Percentiles rank a stretch among this genome's conserved stretches.
phyloP scores from a whole-genome alignment of 2,329 filamentous ascomycete species.

The Phyllosticta paracitricarpa region DNA sequence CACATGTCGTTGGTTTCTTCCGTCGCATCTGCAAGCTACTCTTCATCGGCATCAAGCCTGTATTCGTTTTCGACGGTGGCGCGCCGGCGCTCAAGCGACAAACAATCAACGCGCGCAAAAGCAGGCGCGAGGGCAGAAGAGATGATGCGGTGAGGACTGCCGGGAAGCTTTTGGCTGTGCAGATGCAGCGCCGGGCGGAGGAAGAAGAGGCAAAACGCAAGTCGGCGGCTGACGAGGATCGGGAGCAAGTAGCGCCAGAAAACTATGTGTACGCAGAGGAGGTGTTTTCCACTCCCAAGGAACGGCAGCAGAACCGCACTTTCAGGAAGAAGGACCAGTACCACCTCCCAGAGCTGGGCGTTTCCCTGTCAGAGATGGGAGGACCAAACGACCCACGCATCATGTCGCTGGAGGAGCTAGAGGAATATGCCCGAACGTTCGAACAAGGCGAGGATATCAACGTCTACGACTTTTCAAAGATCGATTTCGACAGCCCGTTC shows the following conservation, averaged over 20 bases:
- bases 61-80: conserved; percentile 97
- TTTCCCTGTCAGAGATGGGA: conserved; percentile 74
- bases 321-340: conserved; percentile 94
- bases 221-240: conserved; percentile 32
- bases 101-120: conserved; percentile 72
- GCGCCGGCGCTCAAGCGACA: conserved; percentile 84
- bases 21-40: conserved; percentile 94
- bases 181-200: conserved; percentile 85
- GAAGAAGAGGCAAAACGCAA: conserved; percentile 65
- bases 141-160: conserved; percentile 92
- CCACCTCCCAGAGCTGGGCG: conserved; percentile 77
- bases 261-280: conserved; percentile 88
- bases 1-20: conserved; percentile 95
- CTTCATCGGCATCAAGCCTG: conserved; percentile 90
- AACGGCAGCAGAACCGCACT: conserved; percentile 57
- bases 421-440: conserved; percentile 89
- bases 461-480: conserved; percentile 92
- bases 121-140: conserved; percentile 71
- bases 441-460: conserved; percentile 81
- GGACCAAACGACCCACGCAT: conserved; percentile 86
- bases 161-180: conserved; percentile 80
- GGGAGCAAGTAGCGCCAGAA: conserved; percentile 59
- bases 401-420: conserved; percentile 89
- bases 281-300: conserved; percentile 65
- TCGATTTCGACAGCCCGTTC: conserved; percentile 93